Conservation (phyloP, 2,329 filamentous ascomycete genomes). For the Alternaria arbusti region DNA sequence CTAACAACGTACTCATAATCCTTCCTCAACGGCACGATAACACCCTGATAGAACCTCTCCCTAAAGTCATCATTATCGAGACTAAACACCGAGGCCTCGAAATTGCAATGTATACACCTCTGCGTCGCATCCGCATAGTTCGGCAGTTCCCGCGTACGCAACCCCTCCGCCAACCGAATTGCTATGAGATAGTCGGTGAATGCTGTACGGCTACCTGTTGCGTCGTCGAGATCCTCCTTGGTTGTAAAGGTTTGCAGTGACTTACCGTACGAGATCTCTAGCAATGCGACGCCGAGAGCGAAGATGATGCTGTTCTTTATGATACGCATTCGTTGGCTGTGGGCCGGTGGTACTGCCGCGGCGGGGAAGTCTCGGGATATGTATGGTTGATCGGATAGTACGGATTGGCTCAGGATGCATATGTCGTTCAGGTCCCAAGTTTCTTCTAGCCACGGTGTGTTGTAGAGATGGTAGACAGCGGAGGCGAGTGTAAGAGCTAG, state of each 20-base stretch:
- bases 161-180: not conserved
- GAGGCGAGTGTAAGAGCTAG: not conserved
- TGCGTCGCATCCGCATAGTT: not conserved
- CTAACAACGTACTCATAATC: not conserved
- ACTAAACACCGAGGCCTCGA: not conserved
- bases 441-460: not conserved
- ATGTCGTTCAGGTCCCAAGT: not conserved
- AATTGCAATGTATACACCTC: not conserved
- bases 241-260: not conserved
- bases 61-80: not conserved
- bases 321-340: not conserved
- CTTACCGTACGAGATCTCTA: not conserved
- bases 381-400: not conserved
- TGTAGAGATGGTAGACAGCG: not conserved
- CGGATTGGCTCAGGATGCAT: not conserved
- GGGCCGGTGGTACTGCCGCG: accelerated
- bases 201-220: not conserved
- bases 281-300: not conserved
- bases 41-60: not conserved
- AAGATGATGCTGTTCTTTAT: not conserved
- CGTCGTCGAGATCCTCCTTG: not conserved
- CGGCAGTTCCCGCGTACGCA: not conserved
- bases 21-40: not conserved
- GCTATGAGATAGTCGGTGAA: not conserved
- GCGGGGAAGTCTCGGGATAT: not conserved